Percentiles rank a stretch among this genome's conserved stretches.
Evolutionary conservation across 108 stramenopile species (phyloP).

Genomic region (Fragilaria crotonensis): DNA sequence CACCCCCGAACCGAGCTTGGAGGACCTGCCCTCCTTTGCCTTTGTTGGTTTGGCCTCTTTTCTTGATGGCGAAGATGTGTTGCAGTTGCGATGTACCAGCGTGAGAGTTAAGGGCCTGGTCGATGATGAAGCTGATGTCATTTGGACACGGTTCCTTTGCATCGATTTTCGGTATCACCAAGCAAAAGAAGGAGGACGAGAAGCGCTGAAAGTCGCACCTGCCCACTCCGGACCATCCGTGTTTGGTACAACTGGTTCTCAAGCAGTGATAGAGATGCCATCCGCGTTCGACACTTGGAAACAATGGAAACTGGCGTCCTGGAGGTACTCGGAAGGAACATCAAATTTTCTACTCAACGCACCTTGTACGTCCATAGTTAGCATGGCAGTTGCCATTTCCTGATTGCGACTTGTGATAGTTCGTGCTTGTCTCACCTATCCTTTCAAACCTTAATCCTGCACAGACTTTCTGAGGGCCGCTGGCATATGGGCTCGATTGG

Average conservation of each 20-base stretch:
- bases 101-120: neutral
- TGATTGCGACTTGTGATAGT: too few relatives aligned
- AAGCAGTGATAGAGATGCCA: neutral
- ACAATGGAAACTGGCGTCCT: conserved; percentile 9
- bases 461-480: conserved; percentile 43
- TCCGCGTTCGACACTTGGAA: conserved; percentile 19
- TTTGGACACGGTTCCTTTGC: neutral
- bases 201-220: neutral
- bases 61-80: neutral
- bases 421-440: neutral
- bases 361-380: neutral
- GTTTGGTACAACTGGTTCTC: conserved; percentile 1
- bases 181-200: too few relatives aligned
- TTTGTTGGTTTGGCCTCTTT: neutral
- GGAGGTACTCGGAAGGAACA: neutral
- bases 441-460: neutral
- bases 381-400: neutral
- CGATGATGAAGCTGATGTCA: neutral
- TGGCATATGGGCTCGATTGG: conserved; percentile 31
- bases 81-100: neutral
- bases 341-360: neutral
- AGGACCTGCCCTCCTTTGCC: neutral
- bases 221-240: conserved; percentile 4
- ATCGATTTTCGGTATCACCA: neutral
- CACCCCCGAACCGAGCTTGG: neutral